phyloP scores from a whole-genome alignment of 1,139 yeast genomes.

The Saccharomyces hybrid region DNA sequence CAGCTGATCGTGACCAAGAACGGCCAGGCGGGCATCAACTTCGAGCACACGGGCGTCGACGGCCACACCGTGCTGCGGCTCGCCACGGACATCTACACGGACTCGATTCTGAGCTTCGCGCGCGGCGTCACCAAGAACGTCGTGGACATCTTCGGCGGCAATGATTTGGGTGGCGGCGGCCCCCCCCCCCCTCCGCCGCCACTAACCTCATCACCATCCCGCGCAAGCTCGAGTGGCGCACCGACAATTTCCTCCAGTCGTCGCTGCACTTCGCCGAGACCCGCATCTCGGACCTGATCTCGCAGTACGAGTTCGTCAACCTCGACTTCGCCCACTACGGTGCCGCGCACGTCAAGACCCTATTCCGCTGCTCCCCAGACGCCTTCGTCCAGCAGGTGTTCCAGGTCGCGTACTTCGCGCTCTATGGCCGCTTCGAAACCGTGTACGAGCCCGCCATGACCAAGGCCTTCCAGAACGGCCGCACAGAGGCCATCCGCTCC shows the following conservation, averaged over 20 bases:
- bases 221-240: slow-evolving; percentile 81
- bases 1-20: slow-evolving; percentile 82
- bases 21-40: slow-evolving; percentile 88
- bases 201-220: slow-evolving; percentile 55
- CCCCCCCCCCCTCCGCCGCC: too few species aligned
- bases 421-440: slow-evolving; percentile 87
- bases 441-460: slow-evolving; percentile 97
- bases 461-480: slow-evolving; percentile 76
- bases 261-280: slow-evolving; percentile 89
- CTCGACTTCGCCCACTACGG: slow-evolving; percentile 74
- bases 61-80: slow-evolving; percentile 88
- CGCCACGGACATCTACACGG: slow-evolving; percentile 86
- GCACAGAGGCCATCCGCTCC: slow-evolving; percentile 86
- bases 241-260: slow-evolving; percentile 66
- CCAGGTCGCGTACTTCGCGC: slow-evolving; percentile 86
- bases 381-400: slow-evolving; percentile 92
- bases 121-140: slow-evolving; percentile 72
- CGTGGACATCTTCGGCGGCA: slow-evolving; percentile 46
- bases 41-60: slow-evolving; percentile 93
- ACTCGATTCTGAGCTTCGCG: slow-evolving; percentile 80
- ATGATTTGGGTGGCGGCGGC: too few species aligned
- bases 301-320: slow-evolving; percentile 81
- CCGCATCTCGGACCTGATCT: slow-evolving; percentile 73
- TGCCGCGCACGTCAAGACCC: slow-evolving; percentile 59
- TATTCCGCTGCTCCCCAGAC: slow-evolving; percentile 85